A percentile compares a stretch with the other conserved stretches of the same genome.
Evolutionary conservation across 495 filamentous ascomycete species (phyloP).

Genomic region (Aspergillus campestris): DNA sequence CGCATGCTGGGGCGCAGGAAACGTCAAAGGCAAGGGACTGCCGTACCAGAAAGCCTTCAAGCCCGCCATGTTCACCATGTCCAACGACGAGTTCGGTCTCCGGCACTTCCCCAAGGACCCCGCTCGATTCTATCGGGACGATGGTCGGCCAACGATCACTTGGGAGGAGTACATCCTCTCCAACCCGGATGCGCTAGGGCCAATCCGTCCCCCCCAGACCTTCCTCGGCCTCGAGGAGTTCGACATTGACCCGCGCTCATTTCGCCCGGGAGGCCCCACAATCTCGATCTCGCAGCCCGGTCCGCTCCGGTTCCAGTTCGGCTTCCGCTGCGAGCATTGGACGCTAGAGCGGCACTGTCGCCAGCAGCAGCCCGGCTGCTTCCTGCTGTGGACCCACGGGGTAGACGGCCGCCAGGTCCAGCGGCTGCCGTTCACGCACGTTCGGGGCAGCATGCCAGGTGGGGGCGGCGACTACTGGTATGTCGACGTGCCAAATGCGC

Average conservation of each 20-base stretch:
- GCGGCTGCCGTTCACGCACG: slow-evolving; percentile 47
- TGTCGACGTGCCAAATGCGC: slow-evolving; percentile 54
- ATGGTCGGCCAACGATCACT: slow-evolving; percentile 43
- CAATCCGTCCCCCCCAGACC: slow-evolving; percentile 36
- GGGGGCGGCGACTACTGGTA: slow-evolving; percentile 67
- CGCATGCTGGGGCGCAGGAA: slow-evolving; percentile 85
- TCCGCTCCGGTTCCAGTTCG: slow-evolving; percentile 68
- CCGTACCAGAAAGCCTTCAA: slow-evolving; percentile 62
- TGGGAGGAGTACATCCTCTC: slow-evolving; percentile 74
- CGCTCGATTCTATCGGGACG: slow-evolving; percentile 58
- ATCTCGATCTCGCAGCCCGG: slow-evolving; percentile 46
- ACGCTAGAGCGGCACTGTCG: slow-evolving; percentile 51
- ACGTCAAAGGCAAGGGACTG: slow-evolving; percentile 35
- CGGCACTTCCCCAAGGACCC: slow-evolving; percentile 67
- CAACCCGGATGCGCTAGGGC: slow-evolving; percentile 39
- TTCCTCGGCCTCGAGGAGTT: slow-evolving; percentile 50
- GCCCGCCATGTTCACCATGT: slow-evolving; percentile 61
- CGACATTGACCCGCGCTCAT: slow-evolving; percentile 52
- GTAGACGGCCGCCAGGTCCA: slow-evolving; percentile 59
- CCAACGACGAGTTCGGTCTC: slow-evolving; percentile 74
- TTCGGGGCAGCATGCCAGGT: slow-evolving; percentile 34
- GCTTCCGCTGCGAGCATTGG: slow-evolving; percentile 73
- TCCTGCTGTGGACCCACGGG: slow-evolving; percentile 57
- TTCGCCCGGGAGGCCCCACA: slow-evolving; percentile 48
- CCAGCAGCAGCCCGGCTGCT: slow-evolving; percentile 51